Evolutionary conservation across 2,329 filamentous ascomycete genomes (phyloP), one percentile per base, ranked within the genome.

Genomic region (Didymella glomerata): DNA sequence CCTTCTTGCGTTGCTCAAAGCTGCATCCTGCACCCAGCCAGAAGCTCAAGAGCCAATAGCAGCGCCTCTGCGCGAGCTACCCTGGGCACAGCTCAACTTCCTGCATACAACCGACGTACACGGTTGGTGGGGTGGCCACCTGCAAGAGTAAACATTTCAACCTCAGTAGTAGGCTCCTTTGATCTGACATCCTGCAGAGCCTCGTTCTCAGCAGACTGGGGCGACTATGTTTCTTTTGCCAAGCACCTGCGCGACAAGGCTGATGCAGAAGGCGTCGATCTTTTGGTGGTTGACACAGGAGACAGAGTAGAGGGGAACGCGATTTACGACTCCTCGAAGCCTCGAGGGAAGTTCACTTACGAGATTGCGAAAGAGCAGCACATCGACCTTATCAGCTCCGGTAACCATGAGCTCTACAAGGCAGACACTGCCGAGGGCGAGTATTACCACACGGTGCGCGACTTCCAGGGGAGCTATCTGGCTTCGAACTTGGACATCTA

Each of bases 161-260:
- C 32, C 4, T 20, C 22, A 10, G 14, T 18, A 25, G 9, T 4
- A 11, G 1, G 14, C 22, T 16, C 14, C 27, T 16, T 16, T n/a
- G 14, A 42, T 42, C 60, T 67, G 48, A 69, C 64, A 9, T 41
- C 18, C 27, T 27, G 14, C 56, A 92, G 90, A 80, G 84, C 92
- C 2, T 94, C 95, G 60, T 99, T 96, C 78, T 93, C 92, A 7
- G 94, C 92, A 46, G 95, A 99, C 77, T 98, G 95, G 93, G 95
- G 95, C 58, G 95, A 99, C 79, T 99, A 98, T 78, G 85, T 98
- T 69, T 97, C 94, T 7, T 97, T 99, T 74, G 87, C 93, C 32
- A 83, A 89, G 34, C 92, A 94, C 73, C 87, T 99, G 83, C 90
- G 87, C 55, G 84, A 87, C 66, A 88, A 86, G 72, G 92, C 93